Evolutionary conservation across 2,329 filamentous ascomycete species (phyloP).

Genomic region (Monascus ruber): DNA sequence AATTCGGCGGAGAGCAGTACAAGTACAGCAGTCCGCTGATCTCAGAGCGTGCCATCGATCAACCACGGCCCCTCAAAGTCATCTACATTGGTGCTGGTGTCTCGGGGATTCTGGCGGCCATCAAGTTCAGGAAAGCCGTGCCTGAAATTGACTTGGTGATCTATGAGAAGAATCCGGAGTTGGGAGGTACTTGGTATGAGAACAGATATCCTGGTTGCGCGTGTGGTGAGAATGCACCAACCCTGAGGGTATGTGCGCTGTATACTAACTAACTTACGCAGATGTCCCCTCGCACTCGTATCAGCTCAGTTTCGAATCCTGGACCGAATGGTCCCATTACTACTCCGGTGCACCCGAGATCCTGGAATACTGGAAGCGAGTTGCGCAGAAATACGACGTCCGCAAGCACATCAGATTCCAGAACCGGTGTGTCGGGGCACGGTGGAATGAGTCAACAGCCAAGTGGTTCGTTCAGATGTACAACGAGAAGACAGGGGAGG

Average conservation of each 20-base stretch:
- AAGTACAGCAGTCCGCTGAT: neutral
- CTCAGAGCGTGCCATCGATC: neutral
- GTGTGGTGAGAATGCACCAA: neutral
- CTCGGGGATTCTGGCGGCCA: neutral
- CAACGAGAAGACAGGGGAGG: constrained; percentile 14
- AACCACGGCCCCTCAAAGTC: neutral
- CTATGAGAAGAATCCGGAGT: neutral
- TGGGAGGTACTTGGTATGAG: neutral
- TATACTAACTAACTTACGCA: neutral
- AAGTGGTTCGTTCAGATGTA: constrained; percentile 28
- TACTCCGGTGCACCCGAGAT: constrained; percentile 33
- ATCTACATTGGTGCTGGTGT: neutral
- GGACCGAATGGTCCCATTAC: constrained; percentile 32
- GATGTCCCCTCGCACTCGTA: constrained; percentile 2
- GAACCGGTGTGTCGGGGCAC: constrained; percentile 25
- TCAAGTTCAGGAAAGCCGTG: neutral
- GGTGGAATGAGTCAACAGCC: constrained; percentile 26
- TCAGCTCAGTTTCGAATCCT: constrained; percentile 25
- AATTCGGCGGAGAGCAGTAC: neutral
- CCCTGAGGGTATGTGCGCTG: neutral
- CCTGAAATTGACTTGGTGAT: neutral
- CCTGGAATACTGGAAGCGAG: constrained; percentile 29
- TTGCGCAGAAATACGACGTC: constrained; percentile 29
- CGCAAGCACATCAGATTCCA: constrained; percentile 28
- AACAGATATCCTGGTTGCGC: neutral